These are phyloP conservation scores for Suillus bovinus DNA, from an alignment of 768 basidiomycete species.

Conservation along the genomic window DNA sequence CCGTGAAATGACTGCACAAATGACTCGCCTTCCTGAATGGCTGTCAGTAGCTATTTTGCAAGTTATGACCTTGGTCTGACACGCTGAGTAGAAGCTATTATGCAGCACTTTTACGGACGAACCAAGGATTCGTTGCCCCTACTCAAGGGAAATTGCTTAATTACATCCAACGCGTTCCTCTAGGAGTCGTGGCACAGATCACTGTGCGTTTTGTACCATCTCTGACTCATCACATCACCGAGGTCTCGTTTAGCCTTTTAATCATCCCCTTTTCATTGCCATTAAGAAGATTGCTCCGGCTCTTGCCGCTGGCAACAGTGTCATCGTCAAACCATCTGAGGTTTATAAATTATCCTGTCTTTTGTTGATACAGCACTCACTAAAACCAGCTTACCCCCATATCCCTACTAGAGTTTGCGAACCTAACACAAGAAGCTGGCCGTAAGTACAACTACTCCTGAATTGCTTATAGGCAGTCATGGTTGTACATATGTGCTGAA, in stretches of 20 bases:
- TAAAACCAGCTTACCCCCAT: conserved; percentile 66
- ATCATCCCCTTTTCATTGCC: conserved; percentile 87
- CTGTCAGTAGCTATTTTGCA: conserved; percentile 48
- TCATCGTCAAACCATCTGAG: conserved; percentile 84
- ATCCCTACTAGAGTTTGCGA: conserved; percentile 74
- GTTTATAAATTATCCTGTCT: conserved; percentile 30
- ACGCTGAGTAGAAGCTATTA: conserved; percentile 63
- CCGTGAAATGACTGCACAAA: conserved; percentile 80
- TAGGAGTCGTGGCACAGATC: conserved; percentile 89
- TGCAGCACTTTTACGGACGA: conserved; percentile 70
- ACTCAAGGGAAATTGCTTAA: conserved; percentile 80
- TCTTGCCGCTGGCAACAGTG: conserved; percentile 80
- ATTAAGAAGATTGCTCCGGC: conserved; percentile 88
- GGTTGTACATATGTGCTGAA: conserved; percentile 2
- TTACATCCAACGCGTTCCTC: conserved; percentile 74
- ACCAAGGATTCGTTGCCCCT: conserved; percentile 68
- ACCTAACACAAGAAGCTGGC: conserved; percentile 64
- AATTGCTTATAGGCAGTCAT: neutral
- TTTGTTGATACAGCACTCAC: conserved; percentile 3
- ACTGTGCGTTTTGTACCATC: conserved; percentile 46
- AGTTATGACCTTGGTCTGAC: conserved; percentile 6
- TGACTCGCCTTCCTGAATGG: conserved; percentile 83
- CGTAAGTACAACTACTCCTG: conserved; percentile 39
- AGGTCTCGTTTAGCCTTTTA: conserved; percentile 64
- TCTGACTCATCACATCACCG: conserved; percentile 3